Conservation (phyloP, 2,329 filamentous ascomycete species). For the Endocalyx cinctus region DNA sequence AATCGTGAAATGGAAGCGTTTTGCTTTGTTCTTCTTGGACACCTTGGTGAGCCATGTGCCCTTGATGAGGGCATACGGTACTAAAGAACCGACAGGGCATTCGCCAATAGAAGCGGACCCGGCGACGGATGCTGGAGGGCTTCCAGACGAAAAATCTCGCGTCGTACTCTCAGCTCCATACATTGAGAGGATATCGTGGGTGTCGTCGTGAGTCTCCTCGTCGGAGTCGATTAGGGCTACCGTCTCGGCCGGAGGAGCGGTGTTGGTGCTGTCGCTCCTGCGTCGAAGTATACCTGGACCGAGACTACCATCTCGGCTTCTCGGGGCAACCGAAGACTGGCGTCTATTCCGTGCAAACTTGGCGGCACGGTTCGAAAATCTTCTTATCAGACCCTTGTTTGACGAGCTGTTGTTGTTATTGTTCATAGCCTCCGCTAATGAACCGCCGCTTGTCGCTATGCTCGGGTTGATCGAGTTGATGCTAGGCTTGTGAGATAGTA, state of each 20-base stretch:
- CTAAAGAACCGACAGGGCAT: conserved; percentile 61
- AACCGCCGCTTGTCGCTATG: conserved; percentile 51
- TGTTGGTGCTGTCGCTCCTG: conserved; percentile 84
- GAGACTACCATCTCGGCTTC: conserved; percentile 79
- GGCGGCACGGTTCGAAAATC: conserved; percentile 78
- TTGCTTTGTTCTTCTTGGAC: conserved; percentile 73
- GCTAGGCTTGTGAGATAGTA: conserved; percentile 57
- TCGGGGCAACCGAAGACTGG: conserved; percentile 70
- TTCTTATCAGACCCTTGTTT: conserved; percentile 65
- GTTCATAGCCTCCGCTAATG: conserved; percentile 41
- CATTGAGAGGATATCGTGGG: conserved; percentile 40
- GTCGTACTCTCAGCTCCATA: conserved; percentile 37
- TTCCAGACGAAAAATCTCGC: conserved; percentile 44
- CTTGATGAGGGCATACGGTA: conserved; percentile 70
- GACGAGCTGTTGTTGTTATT: conserved; percentile 19
- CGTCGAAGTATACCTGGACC: conserved; percentile 84
- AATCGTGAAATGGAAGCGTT: conserved; percentile 66
- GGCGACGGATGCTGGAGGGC: conserved; percentile 42
- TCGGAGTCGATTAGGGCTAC: conserved; percentile 50
- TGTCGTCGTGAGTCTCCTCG: conserved; percentile 50
- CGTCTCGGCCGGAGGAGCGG: conserved; percentile 48
- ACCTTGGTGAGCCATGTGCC: conserved; percentile 79
- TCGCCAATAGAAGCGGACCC: conserved; percentile 33
- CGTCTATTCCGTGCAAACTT: conserved; percentile 63
- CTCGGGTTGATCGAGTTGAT: conserved; percentile 61